phyloP scores from a whole-genome alignment of 192 early-diverging fungal genomes.

The Coemansia sp. region DNA sequence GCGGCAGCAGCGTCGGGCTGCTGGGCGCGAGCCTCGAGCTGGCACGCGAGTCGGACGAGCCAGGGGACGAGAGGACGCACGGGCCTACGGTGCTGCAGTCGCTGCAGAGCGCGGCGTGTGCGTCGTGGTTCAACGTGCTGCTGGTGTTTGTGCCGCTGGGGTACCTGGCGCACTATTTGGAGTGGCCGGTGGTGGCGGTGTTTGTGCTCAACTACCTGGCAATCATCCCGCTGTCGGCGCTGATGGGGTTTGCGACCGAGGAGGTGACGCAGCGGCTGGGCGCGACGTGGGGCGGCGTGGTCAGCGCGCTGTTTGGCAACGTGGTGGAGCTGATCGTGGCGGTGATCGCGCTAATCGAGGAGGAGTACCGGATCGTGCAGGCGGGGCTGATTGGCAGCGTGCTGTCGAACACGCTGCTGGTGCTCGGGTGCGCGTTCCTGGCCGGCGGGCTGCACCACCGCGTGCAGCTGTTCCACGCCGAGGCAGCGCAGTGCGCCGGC shows the following conservation, averaged over 20 bases:
- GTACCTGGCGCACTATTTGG: slow-evolving; percentile 57
- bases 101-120: slow-evolving; percentile 26
- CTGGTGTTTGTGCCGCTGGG: slow-evolving; percentile 79
- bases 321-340: slow-evolving; percentile 57
- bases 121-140: slow-evolving; percentile 66
- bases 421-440: slow-evolving; percentile 83
- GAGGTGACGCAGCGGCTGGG: slow-evolving; percentile 67
- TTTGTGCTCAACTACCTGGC: slow-evolving; percentile 87
- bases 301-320: slow-evolving; percentile 73
- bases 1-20: not conserved
- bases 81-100: slow-evolving; percentile 16
- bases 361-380: slow-evolving; percentile 63
- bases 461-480: slow-evolving; percentile 64
- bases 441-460: slow-evolving; percentile 69
- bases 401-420: slow-evolving; percentile 84
- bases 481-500: slow-evolving; percentile 68
- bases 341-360: slow-evolving; percentile 60
- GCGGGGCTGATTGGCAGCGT: slow-evolving; percentile 85
- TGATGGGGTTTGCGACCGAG: slow-evolving; percentile 86
- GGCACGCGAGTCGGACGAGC: not conserved
- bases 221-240: slow-evolving; percentile 82
- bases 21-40: not conserved
- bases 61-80: not conserved
- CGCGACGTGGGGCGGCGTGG: slow-evolving; percentile 62
- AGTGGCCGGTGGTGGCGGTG: slow-evolving; percentile 60